Evolutionary conservation across 306 rosid genomes (phyloP).

Genomic region (Rosa chinensis): DNA sequence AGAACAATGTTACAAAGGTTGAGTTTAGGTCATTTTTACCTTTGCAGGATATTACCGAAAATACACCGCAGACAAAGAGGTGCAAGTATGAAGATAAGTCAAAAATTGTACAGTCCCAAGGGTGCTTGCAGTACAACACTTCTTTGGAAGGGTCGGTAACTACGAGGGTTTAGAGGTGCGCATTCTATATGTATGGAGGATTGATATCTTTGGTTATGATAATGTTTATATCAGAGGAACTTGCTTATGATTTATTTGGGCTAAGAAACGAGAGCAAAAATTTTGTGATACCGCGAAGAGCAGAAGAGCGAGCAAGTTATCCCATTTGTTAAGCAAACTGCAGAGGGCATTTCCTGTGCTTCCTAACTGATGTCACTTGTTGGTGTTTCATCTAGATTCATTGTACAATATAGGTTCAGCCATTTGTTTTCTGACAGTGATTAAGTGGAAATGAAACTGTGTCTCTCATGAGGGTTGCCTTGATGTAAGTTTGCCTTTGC

Average conservation of each 20-base stretch:
- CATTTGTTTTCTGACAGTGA: neutral
- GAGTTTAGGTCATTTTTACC: neutral
- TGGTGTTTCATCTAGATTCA: neutral
- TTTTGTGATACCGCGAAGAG: too few relatives aligned
- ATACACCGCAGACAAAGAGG: constrained; percentile 49
- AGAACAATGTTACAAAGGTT: neutral
- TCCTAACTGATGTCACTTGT: neutral
- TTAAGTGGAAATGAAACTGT: constrained; percentile 11
- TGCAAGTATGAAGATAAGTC: constrained; percentile 49
- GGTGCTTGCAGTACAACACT: constrained; percentile 78
- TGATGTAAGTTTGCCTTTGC: neutral
- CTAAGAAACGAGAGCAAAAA: too few relatives aligned
- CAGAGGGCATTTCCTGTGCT: neutral
- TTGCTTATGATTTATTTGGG: neutral
- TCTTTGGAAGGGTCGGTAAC: constrained; percentile 55
- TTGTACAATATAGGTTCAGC: neutral
- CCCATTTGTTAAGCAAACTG: neutral
- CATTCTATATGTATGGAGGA: constrained; percentile 1
- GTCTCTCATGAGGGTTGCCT: constrained; percentile 3
- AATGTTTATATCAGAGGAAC: neutral
- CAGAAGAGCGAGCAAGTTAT: too few relatives aligned
- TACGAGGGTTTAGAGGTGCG: constrained; percentile 22
- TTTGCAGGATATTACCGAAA: constrained; percentile 48
- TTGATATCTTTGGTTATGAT: neutral
- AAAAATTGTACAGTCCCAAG: constrained; percentile 44